Evolutionary conservation across 768 basidiomycete species (phyloP), one percentile per base, ranked within the genome.

Genomic region (Cubamyces sp.): DNA sequence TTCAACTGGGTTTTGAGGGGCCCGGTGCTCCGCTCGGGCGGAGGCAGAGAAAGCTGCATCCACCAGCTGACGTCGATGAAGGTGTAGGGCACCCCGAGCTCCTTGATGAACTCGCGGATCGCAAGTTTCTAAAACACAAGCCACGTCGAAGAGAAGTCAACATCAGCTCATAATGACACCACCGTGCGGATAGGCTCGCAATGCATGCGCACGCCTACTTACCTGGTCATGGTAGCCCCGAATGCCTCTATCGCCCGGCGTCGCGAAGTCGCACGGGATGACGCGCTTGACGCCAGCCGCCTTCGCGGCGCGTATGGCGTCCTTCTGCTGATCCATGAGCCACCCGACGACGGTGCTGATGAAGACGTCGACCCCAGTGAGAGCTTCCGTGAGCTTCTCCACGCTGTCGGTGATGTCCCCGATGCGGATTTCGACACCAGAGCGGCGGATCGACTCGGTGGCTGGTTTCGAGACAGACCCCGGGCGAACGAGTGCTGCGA

Each of bases 1-100:
- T 54, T n/a, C 1, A 53, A 54, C 1, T 3, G 21, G 5, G 25
- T 43, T 26, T 45, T 55, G 2, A 48, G 18, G 21, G 25, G 9
- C 15, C 9, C 28, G 18, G 16, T 28, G 23, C 43, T 54, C 5
- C 42, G 51, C 16, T 52, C 16, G 7, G 45, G 46, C 5, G 42
- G 30, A 5, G 68, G 58, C 14, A 69, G 48, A 15, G 58, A 6
- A 9, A 67, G 16, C 54, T 75, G 71, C 64, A 68, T 67, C 74
- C 74, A 75, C 62, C 64, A 73, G 4, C 74, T 72, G 18, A 72
- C 71, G 53, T 74, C 73, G 54, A 75, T 72, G 61, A 73, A 70
- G 8, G 75, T 75, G 54, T 76, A 70, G 0, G 65, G 61, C 3
- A 73, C 56, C 28, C 65, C 69, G 15, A 69, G 56, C 7, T 64